Conservation (phyloP, 2,329 filamentous ascomycete species). For the Coniosporium tulheliwenetii region DNA sequence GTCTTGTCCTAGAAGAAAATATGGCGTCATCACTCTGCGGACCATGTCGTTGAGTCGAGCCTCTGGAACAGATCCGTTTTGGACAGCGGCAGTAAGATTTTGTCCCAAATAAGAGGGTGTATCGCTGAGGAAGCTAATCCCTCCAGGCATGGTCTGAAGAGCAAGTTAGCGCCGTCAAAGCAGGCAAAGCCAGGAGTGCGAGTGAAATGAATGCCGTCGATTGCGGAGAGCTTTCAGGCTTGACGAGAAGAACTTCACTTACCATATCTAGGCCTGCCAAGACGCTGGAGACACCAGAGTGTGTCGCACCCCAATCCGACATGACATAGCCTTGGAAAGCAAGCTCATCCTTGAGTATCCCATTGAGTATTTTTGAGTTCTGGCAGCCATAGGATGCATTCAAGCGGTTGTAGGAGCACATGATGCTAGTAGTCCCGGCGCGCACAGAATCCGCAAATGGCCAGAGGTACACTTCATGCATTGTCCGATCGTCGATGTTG, state of each 20-base stretch:
- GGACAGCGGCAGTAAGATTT: slow-evolving; percentile 21
- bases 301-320: slow-evolving; percentile 29
- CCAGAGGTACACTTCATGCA: slow-evolving; percentile 52
- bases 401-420: slow-evolving; percentile 36
- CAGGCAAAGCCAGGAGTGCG: not conserved
- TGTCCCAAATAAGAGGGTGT: slow-evolving; percentile 15
- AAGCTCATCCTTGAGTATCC: slow-evolving; percentile 34
- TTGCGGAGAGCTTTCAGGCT: slow-evolving; percentile 34
- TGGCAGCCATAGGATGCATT: slow-evolving; percentile 18
- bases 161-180: no score
- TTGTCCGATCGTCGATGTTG: slow-evolving; percentile 48
- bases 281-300: slow-evolving; percentile 26
- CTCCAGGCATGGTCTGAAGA: slow-evolving; percentile 19
- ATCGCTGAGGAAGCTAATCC: slow-evolving; percentile 8
- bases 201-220: slow-evolving; percentile 29
- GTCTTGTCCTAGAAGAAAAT: slow-evolving; percentile 27
- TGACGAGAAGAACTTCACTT: no score
- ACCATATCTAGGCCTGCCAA: slow-evolving; percentile 33
- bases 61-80: slow-evolving; percentile 24
- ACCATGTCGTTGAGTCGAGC: slow-evolving; percentile 31
- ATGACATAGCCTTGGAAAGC: slow-evolving; percentile 31
- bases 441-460: slow-evolving; percentile 43
- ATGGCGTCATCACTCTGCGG: slow-evolving; percentile 28
- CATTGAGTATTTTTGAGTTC: slow-evolving; percentile 25
- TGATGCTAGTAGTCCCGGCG: slow-evolving; percentile 41